Conservation (phyloP, 805 yeast genomes). For the Myxozyma neotropica region DNA sequence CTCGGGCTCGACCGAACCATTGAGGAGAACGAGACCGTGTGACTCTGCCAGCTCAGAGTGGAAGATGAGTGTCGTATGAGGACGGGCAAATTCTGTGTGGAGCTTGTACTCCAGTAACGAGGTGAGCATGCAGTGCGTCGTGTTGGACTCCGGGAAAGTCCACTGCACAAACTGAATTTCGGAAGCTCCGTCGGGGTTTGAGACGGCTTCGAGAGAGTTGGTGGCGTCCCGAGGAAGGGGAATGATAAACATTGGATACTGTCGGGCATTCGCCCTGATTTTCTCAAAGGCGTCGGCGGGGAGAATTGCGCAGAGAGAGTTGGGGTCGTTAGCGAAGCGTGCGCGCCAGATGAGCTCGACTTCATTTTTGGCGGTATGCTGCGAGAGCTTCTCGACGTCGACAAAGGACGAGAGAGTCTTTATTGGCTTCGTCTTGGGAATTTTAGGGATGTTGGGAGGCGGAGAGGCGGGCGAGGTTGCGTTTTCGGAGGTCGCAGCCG, state of each 20-base stretch:
- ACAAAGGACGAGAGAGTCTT: conserved; percentile 73
- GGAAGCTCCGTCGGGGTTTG: conserved; percentile 42
- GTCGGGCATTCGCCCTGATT: conserved; percentile 65
- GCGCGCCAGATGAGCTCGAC: conserved; percentile 90
- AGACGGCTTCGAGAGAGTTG: conserved; percentile 9
- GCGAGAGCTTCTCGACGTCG: conserved; percentile 64
- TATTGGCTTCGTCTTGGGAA: conserved; percentile 47
- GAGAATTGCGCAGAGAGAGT: conserved; percentile 66
- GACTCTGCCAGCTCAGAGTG: conserved; percentile 70
- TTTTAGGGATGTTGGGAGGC: conserved; percentile 35
- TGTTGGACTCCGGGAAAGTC: conserved; percentile 80
- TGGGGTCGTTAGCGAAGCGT: conserved; percentile 65
- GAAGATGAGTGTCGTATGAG: conserved; percentile 88
- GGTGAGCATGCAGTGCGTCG: conserved; percentile 88
- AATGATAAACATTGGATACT: conserved; percentile 80
- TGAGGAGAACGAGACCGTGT: conserved; percentile 75
- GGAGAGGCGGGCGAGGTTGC: conserved; percentile 10
- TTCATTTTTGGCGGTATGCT: conserved; percentile 53
- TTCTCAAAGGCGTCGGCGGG: conserved; percentile 60
- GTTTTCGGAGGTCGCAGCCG: conserved; percentile 28
- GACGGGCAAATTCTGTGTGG: conserved; percentile 89
- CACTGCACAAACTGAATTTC: conserved; percentile 95
- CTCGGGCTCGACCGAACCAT: conserved; percentile 78
- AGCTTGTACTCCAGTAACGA: conserved; percentile 88
- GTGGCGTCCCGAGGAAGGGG: conserved; percentile 71